Evolutionary conservation across 306 rosid genomes (phyloP), one percentile per base, ranked within the genome.

Genomic region (Lagenaria siceraria): DNA sequence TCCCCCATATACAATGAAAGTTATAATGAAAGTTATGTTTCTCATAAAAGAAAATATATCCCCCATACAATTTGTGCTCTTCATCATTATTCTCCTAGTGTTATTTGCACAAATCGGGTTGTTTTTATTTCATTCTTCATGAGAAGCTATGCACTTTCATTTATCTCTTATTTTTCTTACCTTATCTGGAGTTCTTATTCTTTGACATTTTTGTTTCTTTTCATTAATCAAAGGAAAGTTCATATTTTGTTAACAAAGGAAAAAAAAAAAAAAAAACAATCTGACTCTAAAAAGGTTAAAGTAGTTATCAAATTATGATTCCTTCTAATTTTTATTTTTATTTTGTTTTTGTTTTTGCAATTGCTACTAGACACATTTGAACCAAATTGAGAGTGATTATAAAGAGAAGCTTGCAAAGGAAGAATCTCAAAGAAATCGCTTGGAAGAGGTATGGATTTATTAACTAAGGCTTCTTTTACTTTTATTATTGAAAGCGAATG

Each of bases 391-490:
- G 84, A 89, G 84, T 78, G 91, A 86, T 81, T 85, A 90, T 82
- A 89, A 85, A 68, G 91, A 83, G 80, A 92, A 81, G 81, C 92
- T 95, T 53, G 97, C 85, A 81, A 87, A 86, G 84, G 99, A 89
- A 84, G 79, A 78, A 74, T 80, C 86, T 78, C 76, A 82, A 52
- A 87, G 89, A 83, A 83, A 79, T 80, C 91, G 84, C 83, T 77
- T 84, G 81, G 93, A 92, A 78, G 87, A 86, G 99, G 99, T 95
- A 77, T 46, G 59, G 70, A 78, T 59, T 31, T 29, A 14, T 51
- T 19, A 36, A 48, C 35, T 48, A 24, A 53, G 59, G 56, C 33
- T 19, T 65, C 51, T 7, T 33, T 40, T 17, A 14, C 33, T 29
- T 15, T 71, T 25, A 48, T 24, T 69, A 14, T 14, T 42, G 49